A percentile compares a stretch with the other conserved stretches of the same genome.
phyloP scores from a whole-genome alignment of 352 stramenopile species.

The Globisporangium rhizosaccharum region DNA sequence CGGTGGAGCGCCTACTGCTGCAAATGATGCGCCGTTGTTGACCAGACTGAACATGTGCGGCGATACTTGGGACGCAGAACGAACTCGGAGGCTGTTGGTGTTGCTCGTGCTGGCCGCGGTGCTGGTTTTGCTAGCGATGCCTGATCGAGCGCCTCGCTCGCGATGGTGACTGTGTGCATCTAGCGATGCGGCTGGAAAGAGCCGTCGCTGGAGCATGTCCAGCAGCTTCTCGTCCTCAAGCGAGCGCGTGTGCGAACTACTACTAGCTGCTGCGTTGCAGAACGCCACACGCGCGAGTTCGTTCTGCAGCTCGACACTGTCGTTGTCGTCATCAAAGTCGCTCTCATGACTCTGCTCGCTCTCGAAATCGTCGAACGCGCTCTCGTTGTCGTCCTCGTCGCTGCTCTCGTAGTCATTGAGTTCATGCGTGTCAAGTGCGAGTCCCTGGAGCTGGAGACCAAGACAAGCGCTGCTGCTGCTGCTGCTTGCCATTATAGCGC shows the following conservation, averaged over 20 bases:
- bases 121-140: neutral
- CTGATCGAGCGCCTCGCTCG: neutral
- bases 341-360: conserved; percentile 6
- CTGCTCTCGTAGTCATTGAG: conserved; percentile 11
- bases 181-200: conserved; percentile 13
- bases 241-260: neutral
- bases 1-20: no score
- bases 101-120: neutral
- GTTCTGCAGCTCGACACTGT: conserved; percentile 12
- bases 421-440: neutral
- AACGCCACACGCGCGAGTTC: conserved; percentile 13
- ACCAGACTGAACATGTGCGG: neutral
- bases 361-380: conserved; percentile 1
- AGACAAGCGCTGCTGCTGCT: no score
- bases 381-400: conserved; percentile 18
- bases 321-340: neutral
- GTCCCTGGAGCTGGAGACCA: no score
- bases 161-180: neutral
- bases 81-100: conserved; percentile 7
- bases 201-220: conserved; percentile 7
- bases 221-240: conserved; percentile 11
- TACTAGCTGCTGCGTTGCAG: neutral
- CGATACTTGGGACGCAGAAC: conserved; percentile 3
- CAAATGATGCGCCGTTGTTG: no score
- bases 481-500: no score